Conservation (phyloP, 1,284 basidiomycete species). For the Anthracocystis setariae region DNA sequence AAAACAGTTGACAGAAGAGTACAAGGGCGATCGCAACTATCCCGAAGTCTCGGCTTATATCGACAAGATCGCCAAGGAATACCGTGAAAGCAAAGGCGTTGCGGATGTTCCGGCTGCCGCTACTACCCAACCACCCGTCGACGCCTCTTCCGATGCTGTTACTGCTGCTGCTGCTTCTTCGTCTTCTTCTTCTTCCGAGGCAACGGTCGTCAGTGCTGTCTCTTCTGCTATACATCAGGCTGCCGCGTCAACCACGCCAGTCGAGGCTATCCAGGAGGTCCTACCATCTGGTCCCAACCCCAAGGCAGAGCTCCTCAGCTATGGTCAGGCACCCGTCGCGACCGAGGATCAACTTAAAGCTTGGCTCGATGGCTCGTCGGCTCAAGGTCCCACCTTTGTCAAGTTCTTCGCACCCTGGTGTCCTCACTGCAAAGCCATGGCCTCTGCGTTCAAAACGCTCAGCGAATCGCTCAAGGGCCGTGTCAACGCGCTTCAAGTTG, state of each 20-base stretch:
- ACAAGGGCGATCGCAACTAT: slow-evolving; percentile 56
- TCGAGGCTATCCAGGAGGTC: slow-evolving; percentile 17
- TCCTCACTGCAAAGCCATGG: slow-evolving; percentile 66
- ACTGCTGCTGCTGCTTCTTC: slow-evolving; percentile 6
- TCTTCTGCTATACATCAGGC: slow-evolving; percentile 4
- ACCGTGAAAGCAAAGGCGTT: slow-evolving; percentile 47
- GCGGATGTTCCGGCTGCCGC: slow-evolving; percentile 17
- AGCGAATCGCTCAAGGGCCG: slow-evolving; percentile 51
- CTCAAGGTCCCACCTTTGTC: slow-evolving; percentile 61
- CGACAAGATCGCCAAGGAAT: slow-evolving; percentile 49
- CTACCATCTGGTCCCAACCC: slow-evolving; percentile 53
- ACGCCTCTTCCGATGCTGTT: slow-evolving; percentile 5
- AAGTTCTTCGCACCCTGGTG: slow-evolving; percentile 67
- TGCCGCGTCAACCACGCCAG: slow-evolving; percentile 6
- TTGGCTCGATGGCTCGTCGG: slow-evolving; percentile 51
- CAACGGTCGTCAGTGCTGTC: slow-evolving; percentile 8
- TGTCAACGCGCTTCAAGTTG: slow-evolving; percentile 63
- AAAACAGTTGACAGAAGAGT: slow-evolving; percentile 34
- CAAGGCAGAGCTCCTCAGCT: slow-evolving; percentile 53
- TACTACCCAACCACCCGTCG: neutral
- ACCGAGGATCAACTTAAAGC: slow-evolving; percentile 44
- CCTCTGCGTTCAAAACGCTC: slow-evolving; percentile 49
- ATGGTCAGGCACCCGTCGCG: slow-evolving; percentile 43
- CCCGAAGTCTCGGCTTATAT: slow-evolving; percentile 54
- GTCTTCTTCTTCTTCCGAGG: slow-evolving; percentile 5